Evolutionary conservation across 306 rosid genomes (phyloP), one percentile per base, ranked within the genome.

Genomic region (Prinsepia uniflora): DNA sequence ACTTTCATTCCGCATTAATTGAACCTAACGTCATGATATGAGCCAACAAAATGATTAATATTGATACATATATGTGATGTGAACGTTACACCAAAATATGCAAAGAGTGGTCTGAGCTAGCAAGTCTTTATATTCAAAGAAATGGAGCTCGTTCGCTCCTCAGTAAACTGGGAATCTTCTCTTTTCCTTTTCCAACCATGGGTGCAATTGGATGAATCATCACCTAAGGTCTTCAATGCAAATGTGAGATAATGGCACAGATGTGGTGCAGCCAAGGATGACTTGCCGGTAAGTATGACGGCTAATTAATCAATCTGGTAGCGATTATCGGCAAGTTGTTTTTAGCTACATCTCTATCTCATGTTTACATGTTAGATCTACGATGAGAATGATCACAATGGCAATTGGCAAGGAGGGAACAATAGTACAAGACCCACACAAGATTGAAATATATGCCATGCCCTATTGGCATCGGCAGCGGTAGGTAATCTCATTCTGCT

Each of bases 231-330:
- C 81, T 75, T 69, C 80, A 83, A 81, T 75, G 79, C 67, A 52
- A 61, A 69, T 63, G 20, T 45, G 85, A 78, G 85, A 76, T 75
- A 75, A 46, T 59, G 12, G 24, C n/a, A 5, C 2, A 24, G 30
- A 0, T 49, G 63, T 63, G 67, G 1, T 75, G 83, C 83, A 78
- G 85, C 85, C 88, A 84, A 84, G 83, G 80, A 78, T 84, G 88
- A 84, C 78, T 84, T 84, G 85, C 85, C 85, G 84, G 12, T 22
- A 24, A 30, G 62, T 57, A 20, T 30, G 15, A 20, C n/a, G 22
- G 40, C 10, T 6, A 30, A 30, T 30, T 30, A 30, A 11, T 57
- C 40, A 30, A 11, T 57, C 40, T 11, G 6, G 40, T 6, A 24
- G 62, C 10, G 62, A 56, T 56, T 39, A 68, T 57, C 68, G 79